A percentile compares a stretch with the other conserved stretches of the same genome.
phyloP scores from a whole-genome alignment of 2,329 filamentous ascomycete species.

The Penicillium capsulatum region DNA sequence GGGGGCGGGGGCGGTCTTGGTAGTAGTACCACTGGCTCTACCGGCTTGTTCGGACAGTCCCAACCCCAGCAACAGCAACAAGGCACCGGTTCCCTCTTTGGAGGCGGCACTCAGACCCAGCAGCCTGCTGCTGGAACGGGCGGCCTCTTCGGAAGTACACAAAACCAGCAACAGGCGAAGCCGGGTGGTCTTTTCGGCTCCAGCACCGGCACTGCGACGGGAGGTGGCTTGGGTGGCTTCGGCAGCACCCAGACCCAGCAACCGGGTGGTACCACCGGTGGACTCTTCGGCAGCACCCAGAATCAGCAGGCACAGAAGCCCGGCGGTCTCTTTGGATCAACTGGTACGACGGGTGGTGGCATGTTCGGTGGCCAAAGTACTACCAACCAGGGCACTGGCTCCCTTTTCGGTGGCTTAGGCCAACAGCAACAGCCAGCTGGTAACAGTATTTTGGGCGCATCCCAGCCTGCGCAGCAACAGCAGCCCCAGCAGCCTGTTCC shows the following conservation, averaged over 20 bases:
- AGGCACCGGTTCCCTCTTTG: slow-evolving; percentile 40
- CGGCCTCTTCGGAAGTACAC: slow-evolving; percentile 45
- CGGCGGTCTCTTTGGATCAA: slow-evolving; percentile 48
- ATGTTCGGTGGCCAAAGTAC: slow-evolving; percentile 44
- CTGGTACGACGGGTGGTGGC: slow-evolving; percentile 39
- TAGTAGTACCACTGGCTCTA: slow-evolving; percentile 14
- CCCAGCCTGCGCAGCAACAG: slow-evolving; percentile 46
- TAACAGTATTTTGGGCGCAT: slow-evolving; percentile 52
- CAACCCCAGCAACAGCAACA: slow-evolving; percentile 37
- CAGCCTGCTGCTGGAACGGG: slow-evolving; percentile 36
- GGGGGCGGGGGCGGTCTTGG: slow-evolving; percentile 30
- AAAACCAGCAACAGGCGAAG: slow-evolving; percentile 21
- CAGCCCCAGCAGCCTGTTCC: slow-evolving; percentile 42
- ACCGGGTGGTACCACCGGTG: slow-evolving; percentile 29
- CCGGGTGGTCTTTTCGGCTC: slow-evolving; percentile 23
- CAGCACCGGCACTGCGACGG: slow-evolving; percentile 21
- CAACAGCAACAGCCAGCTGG: slow-evolving; percentile 34
- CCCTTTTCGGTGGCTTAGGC: slow-evolving; percentile 53
- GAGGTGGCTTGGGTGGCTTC: slow-evolving; percentile 38
- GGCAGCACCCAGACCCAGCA: slow-evolving; percentile 43
- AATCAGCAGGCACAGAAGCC: slow-evolving; percentile 55
- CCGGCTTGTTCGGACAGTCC: slow-evolving; percentile 33
- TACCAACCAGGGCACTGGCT: slow-evolving; percentile 41
- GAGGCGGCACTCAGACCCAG: slow-evolving; percentile 25
- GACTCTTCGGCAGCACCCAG: slow-evolving; percentile 44